Conservation (phyloP, 306 rosid species). For the Dalbergia cochinchinensis region DNA sequence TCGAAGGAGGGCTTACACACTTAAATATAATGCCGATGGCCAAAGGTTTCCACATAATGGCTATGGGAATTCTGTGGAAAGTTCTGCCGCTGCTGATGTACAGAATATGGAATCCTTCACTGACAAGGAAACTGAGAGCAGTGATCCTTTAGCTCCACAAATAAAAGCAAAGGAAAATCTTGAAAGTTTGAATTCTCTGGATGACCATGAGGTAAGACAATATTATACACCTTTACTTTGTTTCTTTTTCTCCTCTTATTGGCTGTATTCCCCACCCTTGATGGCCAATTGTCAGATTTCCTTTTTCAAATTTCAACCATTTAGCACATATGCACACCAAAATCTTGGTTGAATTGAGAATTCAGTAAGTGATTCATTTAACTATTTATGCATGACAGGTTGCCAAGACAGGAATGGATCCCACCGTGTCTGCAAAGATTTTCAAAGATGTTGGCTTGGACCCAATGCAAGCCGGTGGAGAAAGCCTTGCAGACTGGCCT, state of each 20-base stretch:
- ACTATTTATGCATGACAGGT: slow-evolving; percentile 56
- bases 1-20: slow-evolving; percentile 58
- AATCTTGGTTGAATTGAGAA: slow-evolving; percentile 37
- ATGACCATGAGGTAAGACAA: slow-evolving; percentile 63
- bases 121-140: slow-evolving; percentile 46
- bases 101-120: slow-evolving; percentile 49
- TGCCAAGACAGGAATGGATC: slow-evolving; percentile 49
- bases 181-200: slow-evolving; percentile 44
- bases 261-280: slow-evolving; percentile 3
- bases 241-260: slow-evolving; percentile 12
- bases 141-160: slow-evolving; percentile 44
- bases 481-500: slow-evolving; percentile 73
- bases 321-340: slow-evolving; percentile 12
- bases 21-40: slow-evolving; percentile 51
- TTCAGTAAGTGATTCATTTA: slow-evolving; percentile 11
- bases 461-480: slow-evolving; percentile 65
- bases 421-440: slow-evolving; percentile 46
- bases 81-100: slow-evolving; percentile 45
- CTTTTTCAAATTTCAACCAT: not conserved
- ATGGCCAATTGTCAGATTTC: not conserved
- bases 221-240: not conserved
- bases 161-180: slow-evolving; percentile 48
- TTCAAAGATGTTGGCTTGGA: slow-evolving; percentile 80
- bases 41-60: slow-evolving; percentile 50
- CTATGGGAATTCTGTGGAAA: slow-evolving; percentile 53